Conservation (phyloP, 768 basidiomycete genomes). For the Calocera viscosa region DNA sequence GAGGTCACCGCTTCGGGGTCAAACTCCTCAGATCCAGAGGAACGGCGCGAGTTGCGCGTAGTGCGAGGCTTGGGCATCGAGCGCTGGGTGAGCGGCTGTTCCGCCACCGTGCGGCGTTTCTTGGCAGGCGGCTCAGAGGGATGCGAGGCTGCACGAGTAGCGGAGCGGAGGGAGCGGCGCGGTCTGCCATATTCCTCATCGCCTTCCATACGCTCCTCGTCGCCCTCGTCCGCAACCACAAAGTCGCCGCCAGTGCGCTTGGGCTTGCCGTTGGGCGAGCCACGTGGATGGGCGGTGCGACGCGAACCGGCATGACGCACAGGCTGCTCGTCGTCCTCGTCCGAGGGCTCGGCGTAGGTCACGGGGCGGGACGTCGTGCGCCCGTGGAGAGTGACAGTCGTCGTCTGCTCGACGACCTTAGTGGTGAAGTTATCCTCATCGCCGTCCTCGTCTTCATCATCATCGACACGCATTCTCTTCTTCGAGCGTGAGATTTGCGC, state of each 20-base stretch:
- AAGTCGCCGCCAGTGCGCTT: background rate
- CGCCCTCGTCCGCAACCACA: background rate
- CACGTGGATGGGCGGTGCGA: background rate
- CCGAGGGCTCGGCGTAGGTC: background rate
- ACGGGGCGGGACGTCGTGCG: background rate
- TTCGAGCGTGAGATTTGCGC: background rate
- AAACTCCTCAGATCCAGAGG: background rate
- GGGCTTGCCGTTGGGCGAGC: background rate
- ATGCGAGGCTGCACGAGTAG: background rate
- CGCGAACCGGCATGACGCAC: background rate
- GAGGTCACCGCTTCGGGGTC: background rate
- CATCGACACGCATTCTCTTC: background rate
- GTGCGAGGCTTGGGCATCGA: background rate
- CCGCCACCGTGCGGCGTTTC: background rate
- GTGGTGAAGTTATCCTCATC: background rate
- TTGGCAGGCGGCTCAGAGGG: background rate
- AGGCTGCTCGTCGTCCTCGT: background rate
- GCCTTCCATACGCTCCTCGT: background rate
- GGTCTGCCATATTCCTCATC: background rate
- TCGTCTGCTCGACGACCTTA: background rate
- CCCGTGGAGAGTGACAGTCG: background rate
- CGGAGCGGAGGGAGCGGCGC: background rate
- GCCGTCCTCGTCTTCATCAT: background rate
- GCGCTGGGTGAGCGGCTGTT: background rate
- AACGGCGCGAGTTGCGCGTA: conserved; percentile 1